phyloP scores from a whole-genome alignment of 108 stramenopile genomes.

The Schizochytrium sp. region DNA sequence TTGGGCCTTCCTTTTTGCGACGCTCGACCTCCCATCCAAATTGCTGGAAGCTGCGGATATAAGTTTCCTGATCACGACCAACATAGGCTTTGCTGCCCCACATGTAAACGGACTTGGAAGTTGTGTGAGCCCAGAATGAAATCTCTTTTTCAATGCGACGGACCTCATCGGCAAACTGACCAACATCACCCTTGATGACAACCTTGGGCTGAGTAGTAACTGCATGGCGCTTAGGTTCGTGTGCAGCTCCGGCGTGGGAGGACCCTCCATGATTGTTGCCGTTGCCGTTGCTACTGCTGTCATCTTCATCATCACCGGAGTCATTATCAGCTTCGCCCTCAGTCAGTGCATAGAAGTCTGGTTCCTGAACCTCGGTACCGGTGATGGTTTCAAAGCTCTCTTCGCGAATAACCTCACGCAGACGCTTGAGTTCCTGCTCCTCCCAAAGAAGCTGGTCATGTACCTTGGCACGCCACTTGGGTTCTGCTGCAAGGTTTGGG shows the following conservation, averaged over 20 bases:
- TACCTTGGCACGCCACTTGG: neutral
- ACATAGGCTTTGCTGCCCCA: constrained; percentile 6
- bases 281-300: neutral
- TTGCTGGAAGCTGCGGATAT: neutral
- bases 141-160: constrained; percentile 55
- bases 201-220: neutral
- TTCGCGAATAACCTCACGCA: constrained; percentile 39
- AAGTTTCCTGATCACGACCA: constrained; percentile 14
- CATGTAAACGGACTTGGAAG: neutral
- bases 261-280: too few species aligned
- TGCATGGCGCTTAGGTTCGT: neutral
- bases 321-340: neutral
- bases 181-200: neutral
- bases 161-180: neutral
- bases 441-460: constrained; percentile 46
- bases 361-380: constrained; percentile 25
- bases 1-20: constrained; percentile 57
- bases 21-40: constrained; percentile 8
- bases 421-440: constrained; percentile 1
- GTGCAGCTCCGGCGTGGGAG: neutral
- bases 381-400: neutral
- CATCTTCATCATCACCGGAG: neutral
- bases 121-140: constrained; percentile 46
- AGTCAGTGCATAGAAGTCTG: neutral
- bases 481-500: neutral